These are phyloP conservation scores for Prunus mume DNA, from an alignment of 306 rosid species.

Conservation along the genomic window DNA sequence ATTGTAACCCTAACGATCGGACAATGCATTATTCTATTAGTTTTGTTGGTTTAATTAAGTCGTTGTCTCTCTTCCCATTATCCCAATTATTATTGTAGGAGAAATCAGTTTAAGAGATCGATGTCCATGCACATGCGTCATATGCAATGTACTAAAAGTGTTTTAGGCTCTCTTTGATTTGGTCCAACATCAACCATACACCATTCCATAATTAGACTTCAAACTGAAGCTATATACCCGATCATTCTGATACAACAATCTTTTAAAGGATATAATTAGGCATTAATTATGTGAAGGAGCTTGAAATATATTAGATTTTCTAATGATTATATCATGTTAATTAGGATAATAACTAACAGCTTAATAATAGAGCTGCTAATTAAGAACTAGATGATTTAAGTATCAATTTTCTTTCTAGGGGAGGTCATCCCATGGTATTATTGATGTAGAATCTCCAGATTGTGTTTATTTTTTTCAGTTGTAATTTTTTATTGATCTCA, in stretches of 20 bases:
- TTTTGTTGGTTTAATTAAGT: conserved; percentile 14
- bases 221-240: conserved; percentile 11
- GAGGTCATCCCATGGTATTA: neutral
- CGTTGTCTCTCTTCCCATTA: conserved; percentile 5
- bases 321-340: neutral
- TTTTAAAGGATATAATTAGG: conserved; percentile 1
- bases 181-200: conserved; percentile 41
- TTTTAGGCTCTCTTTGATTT: conserved; percentile 24
- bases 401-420: neutral
- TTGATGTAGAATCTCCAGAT: neutral
- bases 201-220: conserved; percentile 19
- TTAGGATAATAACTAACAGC: neutral
- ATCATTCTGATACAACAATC: conserved; percentile 18
- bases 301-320: conserved; percentile 1
- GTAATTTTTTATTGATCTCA: neutral
- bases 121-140: conserved; percentile 32
- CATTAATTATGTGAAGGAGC: neutral
- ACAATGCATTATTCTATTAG: conserved; percentile 20
- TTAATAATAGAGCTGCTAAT: neutral
- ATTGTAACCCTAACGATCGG: conserved; percentile 15
- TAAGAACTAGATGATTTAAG: neutral
- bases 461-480: neutral
- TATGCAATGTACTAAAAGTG: conserved; percentile 26
- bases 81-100: neutral
- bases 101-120: neutral